Evolutionary conservation across 768 basidiomycete genomes (phyloP).

Genomic region (Lentinula sp.): DNA sequence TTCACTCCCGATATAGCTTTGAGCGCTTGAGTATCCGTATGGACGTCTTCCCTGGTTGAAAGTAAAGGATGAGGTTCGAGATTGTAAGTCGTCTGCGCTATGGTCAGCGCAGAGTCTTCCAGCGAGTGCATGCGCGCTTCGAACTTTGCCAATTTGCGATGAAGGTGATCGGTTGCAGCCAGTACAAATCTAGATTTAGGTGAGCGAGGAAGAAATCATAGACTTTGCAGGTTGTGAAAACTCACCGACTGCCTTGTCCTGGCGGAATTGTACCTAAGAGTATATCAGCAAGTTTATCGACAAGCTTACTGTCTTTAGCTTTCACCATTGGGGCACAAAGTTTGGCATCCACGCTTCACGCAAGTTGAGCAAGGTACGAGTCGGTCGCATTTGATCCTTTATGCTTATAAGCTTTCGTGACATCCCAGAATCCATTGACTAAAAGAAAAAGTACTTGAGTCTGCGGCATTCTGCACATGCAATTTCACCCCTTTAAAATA

Average conservation of each 20-base stretch:
- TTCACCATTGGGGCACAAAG: slow-evolving; percentile 46
- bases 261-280: slow-evolving; percentile 44
- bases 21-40: slow-evolving; percentile 16
- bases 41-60: slow-evolving; percentile 21
- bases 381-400: slow-evolving; percentile 1
- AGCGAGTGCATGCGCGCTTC: slow-evolving; percentile 47
- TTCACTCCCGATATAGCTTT: slow-evolving; percentile 21
- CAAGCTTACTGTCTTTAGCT: slow-evolving; percentile 6
- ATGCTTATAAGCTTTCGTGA: slow-evolving; percentile 27
- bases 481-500: slow-evolving; percentile 28
- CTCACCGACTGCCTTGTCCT: slow-evolving; percentile 46
- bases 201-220: neutral
- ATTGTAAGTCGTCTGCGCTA: slow-evolving; percentile 33
- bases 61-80: slow-evolving; percentile 38
- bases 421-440: neutral
- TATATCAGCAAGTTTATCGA: neutral
- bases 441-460: slow-evolving; percentile 19
- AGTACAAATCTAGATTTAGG: slow-evolving; percentile 36
- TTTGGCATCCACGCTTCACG: slow-evolving; percentile 43
- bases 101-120: slow-evolving; percentile 50
- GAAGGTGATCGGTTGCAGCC: slow-evolving; percentile 47
- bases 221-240: neutral
- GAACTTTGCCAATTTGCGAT: slow-evolving; percentile 36
- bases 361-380: slow-evolving; percentile 41
- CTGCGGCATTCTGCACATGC: slow-evolving; percentile 39